phyloP scores from a whole-genome alignment of 2,329 filamentous ascomycete species.

The Sporothrix variecibatus region DNA sequence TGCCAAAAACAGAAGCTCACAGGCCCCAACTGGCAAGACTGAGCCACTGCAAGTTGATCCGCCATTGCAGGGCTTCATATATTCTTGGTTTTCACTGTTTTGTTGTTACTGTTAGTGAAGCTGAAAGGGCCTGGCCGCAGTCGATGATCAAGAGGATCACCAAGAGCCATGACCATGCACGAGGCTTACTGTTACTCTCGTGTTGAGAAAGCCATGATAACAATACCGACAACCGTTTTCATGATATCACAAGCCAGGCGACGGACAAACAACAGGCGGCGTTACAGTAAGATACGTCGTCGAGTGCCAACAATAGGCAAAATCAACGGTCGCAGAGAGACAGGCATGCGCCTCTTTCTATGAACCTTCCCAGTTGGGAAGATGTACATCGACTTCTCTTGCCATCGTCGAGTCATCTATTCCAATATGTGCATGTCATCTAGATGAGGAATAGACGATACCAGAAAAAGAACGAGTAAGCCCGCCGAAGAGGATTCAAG shows the following conservation, averaged over 20 bases:
- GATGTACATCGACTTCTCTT: neutral
- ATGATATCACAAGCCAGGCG: neutral
- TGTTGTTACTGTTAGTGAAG: too few species aligned
- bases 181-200: constrained; percentile 9
- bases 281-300: neutral
- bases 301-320: too few species aligned
- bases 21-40: neutral
- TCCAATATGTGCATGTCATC: neutral
- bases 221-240: neutral
- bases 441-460: neutral
- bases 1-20: constrained; percentile 15
- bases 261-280: neutral
- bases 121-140: too few species aligned
- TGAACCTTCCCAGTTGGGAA: neutral
- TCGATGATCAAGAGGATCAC: neutral
- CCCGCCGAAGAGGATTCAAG: neutral
- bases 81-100: too few species aligned
- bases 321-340: neutral
- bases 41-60: neutral
- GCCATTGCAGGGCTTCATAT: too few species aligned
- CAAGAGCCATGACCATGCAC: neutral
- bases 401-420: neutral
- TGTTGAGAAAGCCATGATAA: neutral
- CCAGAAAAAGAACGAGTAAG: neutral
- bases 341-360: neutral